A percentile compares a stretch with the other conserved stretches of the same genome.
Conservation (phyloP, 2,329 filamentous ascomycete genomes). For the Pseudocercospora pini-densiflorae region DNA sequence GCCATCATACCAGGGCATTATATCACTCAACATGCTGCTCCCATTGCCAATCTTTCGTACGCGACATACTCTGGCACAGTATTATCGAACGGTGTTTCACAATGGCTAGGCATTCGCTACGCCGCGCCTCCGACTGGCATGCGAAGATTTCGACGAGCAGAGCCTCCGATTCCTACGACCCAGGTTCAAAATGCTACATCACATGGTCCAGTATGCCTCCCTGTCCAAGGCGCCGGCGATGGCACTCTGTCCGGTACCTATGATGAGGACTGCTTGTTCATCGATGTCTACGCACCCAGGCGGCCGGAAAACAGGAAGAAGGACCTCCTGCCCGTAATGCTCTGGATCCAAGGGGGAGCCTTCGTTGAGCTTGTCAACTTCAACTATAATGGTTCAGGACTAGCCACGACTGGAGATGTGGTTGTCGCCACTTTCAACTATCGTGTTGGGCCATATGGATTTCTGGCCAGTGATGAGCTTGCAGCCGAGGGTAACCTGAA, state of each 20-base stretch:
- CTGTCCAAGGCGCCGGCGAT: not conserved
- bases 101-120: not conserved
- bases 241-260: conserved; percentile 33
- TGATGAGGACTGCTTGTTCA: conserved; percentile 67
- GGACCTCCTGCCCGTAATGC: conserved; percentile 54
- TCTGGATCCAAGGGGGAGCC: conserved; percentile 52
- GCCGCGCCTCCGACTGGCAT: not conserved
- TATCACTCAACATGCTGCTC: not conserved
- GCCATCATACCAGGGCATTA: too few relatives aligned
- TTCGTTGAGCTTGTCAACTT: conserved; percentile 42
- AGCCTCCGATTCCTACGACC: not conserved
- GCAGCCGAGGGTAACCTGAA: conserved; percentile 39
- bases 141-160: conserved; percentile 3
- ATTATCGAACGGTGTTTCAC: not conserved
- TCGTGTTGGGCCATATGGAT: conserved; percentile 72
- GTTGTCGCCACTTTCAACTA: conserved; percentile 75
- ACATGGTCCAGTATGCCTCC: not conserved
- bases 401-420: conserved; percentile 57
- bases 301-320: conserved; percentile 55
- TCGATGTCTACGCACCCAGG: conserved; percentile 65
- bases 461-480: conserved; percentile 54
- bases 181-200: not conserved
- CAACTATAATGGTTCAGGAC: conserved; percentile 44
- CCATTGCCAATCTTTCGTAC: not conserved
- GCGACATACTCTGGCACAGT: not conserved